Base-by-base conservation (phyloP, 129 eudicot species). In the Lonicera japonica region DNA sequence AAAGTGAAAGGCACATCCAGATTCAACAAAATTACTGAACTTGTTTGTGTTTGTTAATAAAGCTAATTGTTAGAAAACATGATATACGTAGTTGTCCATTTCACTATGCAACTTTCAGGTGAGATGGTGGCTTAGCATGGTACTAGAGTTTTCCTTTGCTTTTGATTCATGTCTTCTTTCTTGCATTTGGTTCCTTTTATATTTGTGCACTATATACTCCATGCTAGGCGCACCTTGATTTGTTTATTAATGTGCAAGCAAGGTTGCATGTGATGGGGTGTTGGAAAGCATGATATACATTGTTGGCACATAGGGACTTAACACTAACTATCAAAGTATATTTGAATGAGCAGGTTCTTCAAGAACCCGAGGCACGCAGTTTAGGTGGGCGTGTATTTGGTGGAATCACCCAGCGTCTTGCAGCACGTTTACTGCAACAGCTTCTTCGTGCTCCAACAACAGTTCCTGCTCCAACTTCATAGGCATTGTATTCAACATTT, bases 401-500 rank as follows among this genome's bases (percentile, higher is more conserved):
- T 60, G 96, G 98, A 50, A 87, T 91, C 46, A 85, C 90, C 17
- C 88, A 84, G 72, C 98, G 98, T 46, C 72, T 91, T 23, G 96
- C 98, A 7, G 98, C 98, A 38, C 96, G 98, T 8, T 70, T 91
- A 36, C 79, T 91, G 86, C 98, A 87, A 79, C 98, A 91, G 73
- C 80, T 87, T 70, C 95, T 91, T n/a, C 79, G 94, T 25, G 54
- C 85, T 20, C 88, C 36, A 29, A 29, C 97, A 23, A 41, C 80
- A 15, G 62, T 43, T 60, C 67, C 90, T 18, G 64, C 73, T 56
- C 64, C 82, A 53, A 58, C 80, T 54, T 21, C 46, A 39, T 77
- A 71, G 17, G 60, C 38, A 21, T 45, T 58, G 63, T 58, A 52
- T 21, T 48, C 51, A 70, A 29, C 36, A 34, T 45, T 15, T 45